Evolutionary conservation across 805 yeast genomes (phyloP).

Genomic region (Crinitomyces ghanaensis): DNA sequence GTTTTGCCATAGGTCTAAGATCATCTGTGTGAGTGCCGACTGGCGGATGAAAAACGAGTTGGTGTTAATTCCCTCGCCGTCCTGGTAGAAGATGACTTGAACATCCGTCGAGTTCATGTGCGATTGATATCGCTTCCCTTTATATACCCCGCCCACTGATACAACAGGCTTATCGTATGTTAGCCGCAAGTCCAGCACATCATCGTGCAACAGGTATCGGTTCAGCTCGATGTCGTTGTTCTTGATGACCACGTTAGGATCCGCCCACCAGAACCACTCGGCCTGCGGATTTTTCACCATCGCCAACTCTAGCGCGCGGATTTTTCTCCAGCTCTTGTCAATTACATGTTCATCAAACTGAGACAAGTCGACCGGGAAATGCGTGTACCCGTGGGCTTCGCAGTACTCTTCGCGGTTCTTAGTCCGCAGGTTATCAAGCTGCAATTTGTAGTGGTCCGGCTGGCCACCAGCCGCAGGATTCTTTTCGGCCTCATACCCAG

Average conservation of each 20-base stretch:
- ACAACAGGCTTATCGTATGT: constrained; percentile 16
- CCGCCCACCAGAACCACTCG: constrained; percentile 32
- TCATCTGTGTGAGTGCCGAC: constrained; percentile 13
- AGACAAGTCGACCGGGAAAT: constrained; percentile 21
- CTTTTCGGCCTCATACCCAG: too few relatives aligned
- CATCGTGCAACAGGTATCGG: constrained; percentile 19
- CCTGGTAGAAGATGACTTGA: constrained; percentile 21
- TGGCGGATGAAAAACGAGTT: constrained; percentile 24
- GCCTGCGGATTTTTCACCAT: constrained; percentile 24
- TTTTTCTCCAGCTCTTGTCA: constrained; percentile 22
- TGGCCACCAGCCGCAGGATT: too few relatives aligned
- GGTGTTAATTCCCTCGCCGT: constrained; percentile 21
- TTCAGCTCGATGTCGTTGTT: constrained; percentile 21
- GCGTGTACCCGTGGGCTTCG: constrained; percentile 23
- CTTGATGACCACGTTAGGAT: constrained; percentile 26
- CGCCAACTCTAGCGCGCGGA: constrained; percentile 24
- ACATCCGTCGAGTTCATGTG: constrained; percentile 16
- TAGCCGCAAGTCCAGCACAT: constrained; percentile 16
- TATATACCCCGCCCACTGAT: constrained; percentile 8
- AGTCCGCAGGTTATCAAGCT: too few relatives aligned
- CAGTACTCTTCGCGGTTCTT: constrained; percentile 26
- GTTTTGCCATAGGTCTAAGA: constrained; percentile 24
- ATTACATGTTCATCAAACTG: constrained; percentile 10
- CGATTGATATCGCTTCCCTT: constrained; percentile 2
- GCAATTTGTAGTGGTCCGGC: too few relatives aligned